Percentiles rank a stretch among this genome's conserved stretches.
Evolutionary conservation across 2,329 filamentous ascomycete genomes (phyloP).

Genomic region (Coniochaeta ligniaria): DNA sequence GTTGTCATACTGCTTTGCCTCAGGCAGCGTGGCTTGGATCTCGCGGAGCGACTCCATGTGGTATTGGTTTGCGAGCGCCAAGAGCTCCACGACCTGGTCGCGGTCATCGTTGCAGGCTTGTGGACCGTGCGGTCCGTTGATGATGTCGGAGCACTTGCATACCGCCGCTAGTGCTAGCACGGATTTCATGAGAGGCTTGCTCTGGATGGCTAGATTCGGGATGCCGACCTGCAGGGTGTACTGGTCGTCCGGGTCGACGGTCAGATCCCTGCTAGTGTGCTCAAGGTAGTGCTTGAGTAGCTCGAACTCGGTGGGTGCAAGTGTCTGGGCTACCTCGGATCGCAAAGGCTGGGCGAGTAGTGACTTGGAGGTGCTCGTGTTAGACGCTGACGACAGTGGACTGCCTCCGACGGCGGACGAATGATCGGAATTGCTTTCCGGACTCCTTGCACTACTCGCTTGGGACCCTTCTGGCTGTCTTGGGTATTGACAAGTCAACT

Average conservation of each 20-base stretch:
- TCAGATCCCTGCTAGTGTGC: slow-evolving; percentile 28
- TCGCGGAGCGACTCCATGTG: slow-evolving; percentile 29
- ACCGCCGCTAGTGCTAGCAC: slow-evolving; percentile 32
- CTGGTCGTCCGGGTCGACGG: slow-evolving; percentile 27
- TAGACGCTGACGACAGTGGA: neutral
- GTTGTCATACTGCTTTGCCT: slow-evolving; percentile 22
- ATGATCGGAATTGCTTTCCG: slow-evolving; percentile 1
- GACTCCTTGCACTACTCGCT: neutral
- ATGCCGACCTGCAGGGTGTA: slow-evolving; percentile 33
- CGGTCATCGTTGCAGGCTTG: slow-evolving; percentile 1
- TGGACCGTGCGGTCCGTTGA: slow-evolving; percentile 7
- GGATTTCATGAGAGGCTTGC: slow-evolving; percentile 31
- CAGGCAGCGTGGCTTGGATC: slow-evolving; percentile 24
- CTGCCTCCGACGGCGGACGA: slow-evolving; percentile 1
- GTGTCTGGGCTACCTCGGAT: slow-evolving; percentile 6
- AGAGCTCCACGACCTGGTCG: slow-evolving; percentile 22
- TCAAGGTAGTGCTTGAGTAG: slow-evolving; percentile 33
- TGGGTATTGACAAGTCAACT: slow-evolving; percentile 20
- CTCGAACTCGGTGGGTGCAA: slow-evolving; percentile 23
- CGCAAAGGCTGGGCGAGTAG: slow-evolving; percentile 5
- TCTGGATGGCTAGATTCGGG: slow-evolving; percentile 31
- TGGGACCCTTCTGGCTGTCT: neutral
- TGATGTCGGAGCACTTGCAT: slow-evolving; percentile 28
- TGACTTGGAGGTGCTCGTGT: neutral
- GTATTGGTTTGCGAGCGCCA: slow-evolving; percentile 25